phyloP scores from a whole-genome alignment of 768 basidiomycete species.

The Mycena pura region DNA sequence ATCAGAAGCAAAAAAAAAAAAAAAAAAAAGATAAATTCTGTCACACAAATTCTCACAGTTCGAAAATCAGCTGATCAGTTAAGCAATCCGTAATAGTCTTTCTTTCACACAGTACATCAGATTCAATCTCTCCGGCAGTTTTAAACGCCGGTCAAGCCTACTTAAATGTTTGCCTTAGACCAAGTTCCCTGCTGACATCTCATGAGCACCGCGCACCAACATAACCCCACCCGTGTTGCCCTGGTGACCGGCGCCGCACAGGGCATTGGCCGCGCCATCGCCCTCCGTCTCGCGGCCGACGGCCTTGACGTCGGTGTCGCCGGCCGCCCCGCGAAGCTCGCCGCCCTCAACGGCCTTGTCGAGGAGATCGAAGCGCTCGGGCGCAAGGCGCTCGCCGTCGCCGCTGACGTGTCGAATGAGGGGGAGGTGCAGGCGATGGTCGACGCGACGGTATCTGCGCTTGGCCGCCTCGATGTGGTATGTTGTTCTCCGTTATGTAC shows the following conservation, averaged over 20 bases:
- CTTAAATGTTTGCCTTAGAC: too few species aligned
- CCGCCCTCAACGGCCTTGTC: constrained; percentile 28
- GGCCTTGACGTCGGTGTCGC: constrained; percentile 38
- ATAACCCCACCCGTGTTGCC: too few species aligned
- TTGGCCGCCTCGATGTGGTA: constrained; percentile 36
- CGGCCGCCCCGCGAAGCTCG: constrained; percentile 31
- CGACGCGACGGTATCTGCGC: constrained; percentile 18
- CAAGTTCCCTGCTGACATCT: too few species aligned
- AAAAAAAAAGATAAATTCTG: too few species aligned
- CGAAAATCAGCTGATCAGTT: too few species aligned
- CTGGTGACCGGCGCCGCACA: constrained; percentile 41
- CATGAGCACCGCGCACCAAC: too few species aligned
- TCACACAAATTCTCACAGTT: too few species aligned
- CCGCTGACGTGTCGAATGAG: constrained; percentile 35
- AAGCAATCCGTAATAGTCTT: too few species aligned
- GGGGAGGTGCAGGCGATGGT: constrained; percentile 36
- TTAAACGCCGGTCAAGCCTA: too few species aligned
- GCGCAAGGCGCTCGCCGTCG: constrained; percentile 27
- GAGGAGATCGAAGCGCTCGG: constrained; percentile 33
- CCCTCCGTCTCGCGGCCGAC: constrained; percentile 37
- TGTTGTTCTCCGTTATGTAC: not conserved
- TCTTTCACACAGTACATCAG: too few species aligned
- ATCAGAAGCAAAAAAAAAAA: too few species aligned
- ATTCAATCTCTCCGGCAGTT: too few species aligned
- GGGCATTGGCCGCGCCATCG: constrained; percentile 40